Base-by-base conservation (phyloP, 345 rosid species). In the Lumnitzera racemosa region DNA sequence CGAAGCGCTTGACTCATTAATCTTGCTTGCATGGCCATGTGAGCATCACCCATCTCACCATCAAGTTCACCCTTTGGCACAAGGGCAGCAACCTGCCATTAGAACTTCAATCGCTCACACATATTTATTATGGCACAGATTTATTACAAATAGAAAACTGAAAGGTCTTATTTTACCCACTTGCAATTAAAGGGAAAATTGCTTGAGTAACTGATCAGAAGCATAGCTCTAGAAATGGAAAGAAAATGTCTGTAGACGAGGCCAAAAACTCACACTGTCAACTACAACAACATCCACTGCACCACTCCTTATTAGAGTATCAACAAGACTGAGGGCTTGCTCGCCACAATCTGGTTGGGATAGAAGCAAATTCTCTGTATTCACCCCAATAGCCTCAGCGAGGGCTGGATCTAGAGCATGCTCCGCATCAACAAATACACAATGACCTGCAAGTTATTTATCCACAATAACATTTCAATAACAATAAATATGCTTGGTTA, bases 1-100 rank as follows among this genome's bases (percentile, higher is more conserved):
- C 98, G 94, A 57, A 95, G 92, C 24, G 99, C 98, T 79, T 90
- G 99, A 72, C 96, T 95, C 99, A 90, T 95, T 70, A 95, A 72
- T 70, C 99, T 36, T 4, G 43, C 43, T 36, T 36, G 43, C 43
- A 36, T 36, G 5, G 43, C 43, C 43, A 36, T 36, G 72, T 95
- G 96, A 61, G 96, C 99, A 78, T 95, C 97, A 66, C 99, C 99
- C 97, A 90, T 95, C 86, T 90, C 97, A 0, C 99, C 97, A 29
- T 95, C 97, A 24, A 95, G 99, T 74, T 95, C 99, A 68, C 89
- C 74, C 80, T 88, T 88, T 63, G 43, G 99, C 68, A 95, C 99
- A 64, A 95, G 89, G 15, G 99, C 96, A 64, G 99, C 99, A 12
- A 95, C 99, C 99, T 95, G 74, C 24, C 12, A 64, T 58, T 6